Percentiles rank a stretch among this genome's conserved stretches.
Evolutionary conservation across 805 yeast species (phyloP).

Genomic region (Metschnikowia reukaufii): DNA sequence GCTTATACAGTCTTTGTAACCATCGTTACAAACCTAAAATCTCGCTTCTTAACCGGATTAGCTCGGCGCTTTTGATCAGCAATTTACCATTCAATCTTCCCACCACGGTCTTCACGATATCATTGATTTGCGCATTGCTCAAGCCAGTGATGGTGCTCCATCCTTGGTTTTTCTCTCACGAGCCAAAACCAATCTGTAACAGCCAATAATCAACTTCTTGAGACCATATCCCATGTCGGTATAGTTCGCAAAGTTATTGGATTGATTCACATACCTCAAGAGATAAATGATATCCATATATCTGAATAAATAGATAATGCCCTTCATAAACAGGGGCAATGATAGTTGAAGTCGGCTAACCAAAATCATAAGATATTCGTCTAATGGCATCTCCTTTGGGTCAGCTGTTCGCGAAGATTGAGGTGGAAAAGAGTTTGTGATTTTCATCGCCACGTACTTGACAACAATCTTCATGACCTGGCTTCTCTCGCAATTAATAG

Average conservation of each 20-base stretch:
- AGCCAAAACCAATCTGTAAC: conserved; percentile 39
- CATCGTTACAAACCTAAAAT: conserved; percentile 44
- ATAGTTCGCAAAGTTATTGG: conserved; percentile 44
- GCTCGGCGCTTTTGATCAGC: conserved; percentile 36
- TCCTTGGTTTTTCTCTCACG: conserved; percentile 29
- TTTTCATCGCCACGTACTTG: conserved; percentile 44
- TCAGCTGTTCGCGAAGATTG: conserved; percentile 27
- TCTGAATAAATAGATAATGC: conserved; percentile 43
- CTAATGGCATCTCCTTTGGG: conserved; percentile 37
- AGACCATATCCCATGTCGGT: conserved; percentile 45
- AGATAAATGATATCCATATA: conserved; percentile 48
- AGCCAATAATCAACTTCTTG: conserved; percentile 42
- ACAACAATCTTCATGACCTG: conserved; percentile 44
- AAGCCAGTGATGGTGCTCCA: conserved; percentile 40
- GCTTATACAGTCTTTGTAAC: conserved; percentile 29
- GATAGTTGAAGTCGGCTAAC: conserved; percentile 38
- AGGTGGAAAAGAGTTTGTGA: conserved; percentile 45
- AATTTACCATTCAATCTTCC: conserved; percentile 43
- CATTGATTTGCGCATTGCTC: conserved; percentile 34
- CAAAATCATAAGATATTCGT: conserved; percentile 38
- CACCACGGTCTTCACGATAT: conserved; percentile 36
- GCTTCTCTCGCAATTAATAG: conserved; percentile 32
- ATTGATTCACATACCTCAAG: conserved; percentile 45
- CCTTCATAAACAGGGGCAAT: conserved; percentile 39
- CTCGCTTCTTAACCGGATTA: conserved; percentile 38